These are phyloP conservation scores for Colletotrichum cereale DNA, from an alignment of 2,329 filamentous ascomycete species.

Conservation along the genomic window DNA sequence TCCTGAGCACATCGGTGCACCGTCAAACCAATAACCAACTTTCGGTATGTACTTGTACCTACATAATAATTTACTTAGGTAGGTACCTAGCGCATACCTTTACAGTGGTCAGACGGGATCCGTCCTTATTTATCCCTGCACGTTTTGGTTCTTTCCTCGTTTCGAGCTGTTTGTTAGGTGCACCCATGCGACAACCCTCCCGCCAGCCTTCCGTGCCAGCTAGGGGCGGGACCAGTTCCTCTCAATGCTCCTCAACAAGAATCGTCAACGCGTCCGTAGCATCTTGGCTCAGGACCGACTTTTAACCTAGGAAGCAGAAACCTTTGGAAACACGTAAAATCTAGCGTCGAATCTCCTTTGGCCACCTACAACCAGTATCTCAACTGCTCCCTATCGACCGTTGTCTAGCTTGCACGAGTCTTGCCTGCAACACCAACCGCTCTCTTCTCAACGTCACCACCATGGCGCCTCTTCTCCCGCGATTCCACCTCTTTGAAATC, in stretches of 20 bases:
- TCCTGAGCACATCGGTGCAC: not conserved
- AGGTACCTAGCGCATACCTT: not conserved
- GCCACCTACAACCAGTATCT: not conserved
- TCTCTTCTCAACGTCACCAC: slow-evolving; percentile 31
- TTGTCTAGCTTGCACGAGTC: not conserved
- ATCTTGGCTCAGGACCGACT: not conserved
- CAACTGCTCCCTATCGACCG: not conserved
- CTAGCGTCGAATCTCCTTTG: slow-evolving; percentile 2
- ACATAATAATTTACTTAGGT: too few species aligned
- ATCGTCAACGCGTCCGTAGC: not conserved
- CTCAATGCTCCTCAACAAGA: slow-evolving; percentile 13
- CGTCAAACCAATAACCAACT: too few species aligned
- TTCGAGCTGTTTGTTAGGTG: not conserved
- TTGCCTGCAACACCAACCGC: not conserved
- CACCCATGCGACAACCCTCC: slow-evolving; percentile 14
- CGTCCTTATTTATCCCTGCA: slow-evolving; percentile 5
- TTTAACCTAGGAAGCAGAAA: not conserved
- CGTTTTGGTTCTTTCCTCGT: slow-evolving; percentile 25
- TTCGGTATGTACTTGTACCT: too few species aligned
- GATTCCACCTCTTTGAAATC: slow-evolving; percentile 76
- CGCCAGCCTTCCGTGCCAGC: slow-evolving; percentile 12
- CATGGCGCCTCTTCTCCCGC: slow-evolving; percentile 66
- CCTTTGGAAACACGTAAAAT: slow-evolving; percentile 13
- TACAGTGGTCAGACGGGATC: not conserved
- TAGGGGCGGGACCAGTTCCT: not conserved